These are phyloP conservation scores for Vachellia collinsii DNA, from an alignment of 306 rosid genomes.

Conservation along the genomic window DNA sequence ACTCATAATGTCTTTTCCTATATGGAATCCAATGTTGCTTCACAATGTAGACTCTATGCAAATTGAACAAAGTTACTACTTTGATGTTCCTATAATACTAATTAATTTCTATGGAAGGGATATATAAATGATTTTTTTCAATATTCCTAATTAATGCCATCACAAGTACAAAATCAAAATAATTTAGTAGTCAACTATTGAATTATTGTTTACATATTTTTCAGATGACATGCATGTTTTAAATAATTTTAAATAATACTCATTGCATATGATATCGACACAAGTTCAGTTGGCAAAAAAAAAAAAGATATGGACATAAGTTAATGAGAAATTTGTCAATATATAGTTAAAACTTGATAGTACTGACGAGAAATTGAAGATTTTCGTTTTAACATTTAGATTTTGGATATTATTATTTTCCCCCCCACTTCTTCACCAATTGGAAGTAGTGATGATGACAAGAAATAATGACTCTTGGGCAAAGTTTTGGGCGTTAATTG, in stretches of 20 bases:
- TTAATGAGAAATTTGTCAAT: background rate
- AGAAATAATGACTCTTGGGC: constrained; percentile 43
- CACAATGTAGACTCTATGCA: constrained; percentile 7
- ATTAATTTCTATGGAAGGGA: background rate
- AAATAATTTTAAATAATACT: background rate
- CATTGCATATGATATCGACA: background rate
- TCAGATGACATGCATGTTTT: background rate
- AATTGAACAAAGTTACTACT: background rate
- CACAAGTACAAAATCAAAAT: background rate
- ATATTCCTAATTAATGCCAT: background rate
- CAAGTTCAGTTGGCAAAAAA: no score
- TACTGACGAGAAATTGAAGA: no score
- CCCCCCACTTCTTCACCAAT: background rate
- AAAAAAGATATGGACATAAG: background rate
- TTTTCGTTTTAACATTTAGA: background rate
- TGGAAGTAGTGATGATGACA: constrained; percentile 39
- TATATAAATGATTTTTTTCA: background rate
- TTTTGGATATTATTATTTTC: background rate
- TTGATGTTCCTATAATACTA: background rate
- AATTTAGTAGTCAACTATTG: background rate
- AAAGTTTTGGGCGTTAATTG: constrained; percentile 44
- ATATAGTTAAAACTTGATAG: no score
- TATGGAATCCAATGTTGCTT: constrained; percentile 44
- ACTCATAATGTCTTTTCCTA: constrained; percentile 16
- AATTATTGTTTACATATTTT: background rate